These are phyloP conservation scores for Phytophthora sp. DNA, from an alignment of 352 stramenopile genomes.

Conservation along the genomic window DNA sequence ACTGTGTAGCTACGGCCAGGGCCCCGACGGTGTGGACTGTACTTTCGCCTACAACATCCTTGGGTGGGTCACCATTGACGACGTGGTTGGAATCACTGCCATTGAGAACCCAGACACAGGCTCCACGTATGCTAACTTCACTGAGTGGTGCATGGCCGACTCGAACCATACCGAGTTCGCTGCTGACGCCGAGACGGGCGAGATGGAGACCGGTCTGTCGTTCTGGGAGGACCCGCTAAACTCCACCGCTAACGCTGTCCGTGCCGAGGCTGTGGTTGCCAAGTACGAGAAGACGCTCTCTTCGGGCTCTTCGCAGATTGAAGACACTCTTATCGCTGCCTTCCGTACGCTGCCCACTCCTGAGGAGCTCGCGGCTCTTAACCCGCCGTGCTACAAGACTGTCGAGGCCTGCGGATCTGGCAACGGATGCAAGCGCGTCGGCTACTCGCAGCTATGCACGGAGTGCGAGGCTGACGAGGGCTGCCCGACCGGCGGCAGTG, in stretches of 20 bases:
- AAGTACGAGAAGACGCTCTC: constrained; percentile 54
- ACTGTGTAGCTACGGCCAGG: constrained; percentile 60
- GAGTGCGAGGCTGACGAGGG: constrained; percentile 46
- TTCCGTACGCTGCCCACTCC: constrained; percentile 61
- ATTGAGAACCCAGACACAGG: constrained; percentile 57
- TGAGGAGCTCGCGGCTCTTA: constrained; percentile 48
- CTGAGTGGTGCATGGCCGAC: constrained; percentile 65
- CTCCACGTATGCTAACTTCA: constrained; percentile 67
- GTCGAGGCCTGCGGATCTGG: constrained; percentile 53
- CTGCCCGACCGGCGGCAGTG: constrained; percentile 47
- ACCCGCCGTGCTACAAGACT: constrained; percentile 79
- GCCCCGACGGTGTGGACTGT: constrained; percentile 71
- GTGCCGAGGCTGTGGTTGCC: constrained; percentile 53
- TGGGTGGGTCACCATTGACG: constrained; percentile 79
- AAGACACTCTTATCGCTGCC: constrained; percentile 32
- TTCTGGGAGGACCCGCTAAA: constrained; percentile 79
- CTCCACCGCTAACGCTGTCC: constrained; percentile 54
- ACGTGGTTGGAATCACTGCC: constrained; percentile 76
- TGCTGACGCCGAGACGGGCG: constrained; percentile 40
- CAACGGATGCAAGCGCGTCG: constrained; percentile 67
- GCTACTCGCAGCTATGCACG: constrained; percentile 80
- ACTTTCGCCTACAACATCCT: constrained; percentile 84
- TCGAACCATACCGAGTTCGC: constrained; percentile 67
- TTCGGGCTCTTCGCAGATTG: constrained; percentile 55
- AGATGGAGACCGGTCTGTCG: constrained; percentile 46